Evolutionary conservation across 1,139 yeast species (phyloP).

Genomic region (Lizanozyma gosingica): DNA sequence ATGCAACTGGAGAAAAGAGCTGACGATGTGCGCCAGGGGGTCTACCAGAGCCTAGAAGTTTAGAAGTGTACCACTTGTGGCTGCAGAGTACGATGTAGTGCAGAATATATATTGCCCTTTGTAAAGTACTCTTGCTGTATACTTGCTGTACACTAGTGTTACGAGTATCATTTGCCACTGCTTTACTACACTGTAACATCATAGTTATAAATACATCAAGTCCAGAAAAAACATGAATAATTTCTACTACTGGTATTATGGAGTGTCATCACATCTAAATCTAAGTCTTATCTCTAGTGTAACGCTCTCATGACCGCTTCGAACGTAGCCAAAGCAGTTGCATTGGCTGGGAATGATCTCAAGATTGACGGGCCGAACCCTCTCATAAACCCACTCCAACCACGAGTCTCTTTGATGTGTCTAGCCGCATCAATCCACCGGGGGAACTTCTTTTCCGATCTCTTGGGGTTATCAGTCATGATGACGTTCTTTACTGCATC

Average conservation of each 20-base stretch:
- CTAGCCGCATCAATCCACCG: conserved; percentile 68
- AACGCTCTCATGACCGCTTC: conserved; percentile 70
- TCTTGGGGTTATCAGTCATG: conserved; percentile 68
- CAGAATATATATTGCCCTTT: no score
- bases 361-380: conserved; percentile 75
- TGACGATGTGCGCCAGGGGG: not conserved
- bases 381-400: conserved; percentile 58
- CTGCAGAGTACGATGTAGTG: no score
- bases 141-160: no score
- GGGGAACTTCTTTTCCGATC: conserved; percentile 63
- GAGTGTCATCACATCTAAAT: no score
- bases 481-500: conserved; percentile 86
- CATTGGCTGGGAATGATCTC: conserved; percentile 81
- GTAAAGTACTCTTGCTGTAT: no score
- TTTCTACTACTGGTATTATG: no score
- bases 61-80: no score
- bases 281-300: no score
- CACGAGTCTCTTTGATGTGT: conserved; percentile 53
- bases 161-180: no score
- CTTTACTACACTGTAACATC: no score
- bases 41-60: not conserved
- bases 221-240: no score
- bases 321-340: conserved; percentile 87
- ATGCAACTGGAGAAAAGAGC: not conserved
- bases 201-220: no score